Evolutionary conservation across 495 filamentous ascomycete genomes (phyloP).

Genomic region (Darksidea phi): DNA sequence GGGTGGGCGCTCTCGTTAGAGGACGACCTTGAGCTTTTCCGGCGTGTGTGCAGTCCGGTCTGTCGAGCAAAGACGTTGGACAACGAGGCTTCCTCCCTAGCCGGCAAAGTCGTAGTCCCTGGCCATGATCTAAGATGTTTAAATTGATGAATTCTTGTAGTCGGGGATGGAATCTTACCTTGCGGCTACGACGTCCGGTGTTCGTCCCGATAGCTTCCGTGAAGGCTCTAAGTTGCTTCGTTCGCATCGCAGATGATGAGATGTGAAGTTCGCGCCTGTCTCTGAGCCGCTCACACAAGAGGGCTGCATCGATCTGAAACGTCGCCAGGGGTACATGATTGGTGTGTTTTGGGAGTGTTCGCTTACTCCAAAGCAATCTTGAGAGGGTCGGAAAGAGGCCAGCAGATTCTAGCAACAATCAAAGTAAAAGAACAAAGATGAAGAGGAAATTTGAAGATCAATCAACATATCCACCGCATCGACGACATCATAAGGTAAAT

Average conservation of each 20-base stretch:
- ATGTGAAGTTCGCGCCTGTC: conserved; percentile 18
- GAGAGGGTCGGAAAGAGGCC: background rate
- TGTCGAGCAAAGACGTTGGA: conserved; percentile 1
- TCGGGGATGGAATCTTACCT: background rate
- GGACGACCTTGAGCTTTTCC: background rate
- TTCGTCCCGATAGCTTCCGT: background rate
- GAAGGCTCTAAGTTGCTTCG: background rate
- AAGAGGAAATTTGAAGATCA: conserved; percentile 2
- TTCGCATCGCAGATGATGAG: conserved; percentile 16
- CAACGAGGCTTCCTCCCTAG: background rate
- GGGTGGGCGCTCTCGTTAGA: background rate
- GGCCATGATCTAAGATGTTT: conserved; percentile 15
- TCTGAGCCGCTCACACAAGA: conserved; percentile 10
- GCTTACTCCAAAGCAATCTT: background rate
- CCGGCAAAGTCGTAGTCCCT: background rate
- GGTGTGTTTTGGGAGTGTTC: background rate
- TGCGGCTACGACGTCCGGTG: background rate
- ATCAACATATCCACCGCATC: background rate
- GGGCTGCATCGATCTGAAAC: conserved; percentile 16
- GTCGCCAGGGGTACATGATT: conserved; percentile 17
- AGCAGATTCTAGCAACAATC: background rate
- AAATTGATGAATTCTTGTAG: background rate
- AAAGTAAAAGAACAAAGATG: conserved; percentile 3
- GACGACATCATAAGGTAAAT: conserved; percentile 16
- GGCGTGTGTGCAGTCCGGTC: background rate